phyloP scores from a whole-genome alignment of 2,329 filamentous ascomycete genomes.

The Grosmannia huntii region DNA sequence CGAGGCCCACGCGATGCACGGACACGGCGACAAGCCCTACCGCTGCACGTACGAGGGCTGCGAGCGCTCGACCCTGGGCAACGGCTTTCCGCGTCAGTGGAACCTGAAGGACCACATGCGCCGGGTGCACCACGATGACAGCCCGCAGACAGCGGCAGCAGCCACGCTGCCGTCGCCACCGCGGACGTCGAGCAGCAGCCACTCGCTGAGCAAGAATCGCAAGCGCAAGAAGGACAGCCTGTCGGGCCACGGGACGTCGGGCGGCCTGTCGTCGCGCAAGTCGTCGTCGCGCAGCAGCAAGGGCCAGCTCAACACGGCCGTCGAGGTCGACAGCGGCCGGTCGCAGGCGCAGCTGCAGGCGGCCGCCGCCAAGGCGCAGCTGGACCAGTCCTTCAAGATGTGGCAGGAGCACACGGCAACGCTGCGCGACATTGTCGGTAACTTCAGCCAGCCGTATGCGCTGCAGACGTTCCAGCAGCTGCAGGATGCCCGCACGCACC shows the following conservation, averaged over 20 bases:
- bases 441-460: conserved; percentile 36
- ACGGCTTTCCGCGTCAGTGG: conserved; percentile 90
- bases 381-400: conserved; percentile 33
- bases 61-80: conserved; percentile 67
- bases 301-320: conserved; percentile 9
- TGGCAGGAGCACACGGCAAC: conserved; percentile 52
- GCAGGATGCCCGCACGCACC: conserved; percentile 34
- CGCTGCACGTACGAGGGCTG: conserved; percentile 81
- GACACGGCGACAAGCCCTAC: conserved; percentile 85
- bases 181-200: conserved; percentile 22
- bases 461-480: conserved; percentile 41
- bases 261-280: conserved; percentile 32
- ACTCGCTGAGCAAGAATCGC: conserved; percentile 34
- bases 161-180: conserved; percentile 5
- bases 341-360: conserved; percentile 8
- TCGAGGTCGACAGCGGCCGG: conserved; percentile 11
- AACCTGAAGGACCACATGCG: conserved; percentile 97
- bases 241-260: conserved; percentile 10
- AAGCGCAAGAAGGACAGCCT: conserved; percentile 45
- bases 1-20: conserved; percentile 91
- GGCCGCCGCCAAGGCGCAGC: conserved; percentile 14
- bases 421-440: conserved; percentile 45
- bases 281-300: conserved; percentile 15
- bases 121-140: conserved; percentile 65
- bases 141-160: conserved; percentile 9